Evolutionary conservation across 2,329 filamentous ascomycete species (phyloP), one percentile per base, ranked within the genome.

Genomic region (Pseudovirgaria hyperparasitica): DNA sequence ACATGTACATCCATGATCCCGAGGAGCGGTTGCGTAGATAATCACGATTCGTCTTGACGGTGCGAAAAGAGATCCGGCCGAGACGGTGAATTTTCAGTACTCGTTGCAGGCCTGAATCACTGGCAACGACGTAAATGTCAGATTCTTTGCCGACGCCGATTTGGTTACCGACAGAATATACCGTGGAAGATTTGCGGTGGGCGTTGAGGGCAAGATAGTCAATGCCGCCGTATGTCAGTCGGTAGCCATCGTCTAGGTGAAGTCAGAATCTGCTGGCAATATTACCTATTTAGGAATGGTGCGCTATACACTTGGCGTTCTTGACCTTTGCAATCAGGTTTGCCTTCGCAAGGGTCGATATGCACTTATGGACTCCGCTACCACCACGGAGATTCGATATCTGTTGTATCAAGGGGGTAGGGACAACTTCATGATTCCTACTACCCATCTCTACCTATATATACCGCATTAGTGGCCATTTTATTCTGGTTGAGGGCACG

Each of bases 1-100:
- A 92, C 56, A 98, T 82, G 54, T 98, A 94, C 86, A 96, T 94
- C 90, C 90, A 98, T 22, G 82, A 90, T 5, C 76, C 85, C 10
- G 77, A 77, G 31, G 67, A 68, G 32, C 77, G 70, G 42, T 90
- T 84, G 41, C 80, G 77, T 29, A 96, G 72, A 56, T 98, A 98
- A 57, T 98, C 90, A 40, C 90, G 73, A 60, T 96, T 96, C 16
- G 81, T 76, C 58, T 93, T 93, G 48, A 98, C 87, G 20, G 84
- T 86, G 42, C 92, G 80, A 63, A 98, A 98, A 17, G 86, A 94
- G 45, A 98, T 93, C 44, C 90, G 78, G 23, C 90, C 90, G 4
- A 98, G 68, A 24, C 90, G 76, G 58, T 98, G 90, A 45, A 98
- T 93, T 62, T 98, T 98, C 40, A 98, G 68, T 10, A 98, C 79